Base-by-base conservation (phyloP, 148 eudicot species). In the Chenopodium suecicum region DNA sequence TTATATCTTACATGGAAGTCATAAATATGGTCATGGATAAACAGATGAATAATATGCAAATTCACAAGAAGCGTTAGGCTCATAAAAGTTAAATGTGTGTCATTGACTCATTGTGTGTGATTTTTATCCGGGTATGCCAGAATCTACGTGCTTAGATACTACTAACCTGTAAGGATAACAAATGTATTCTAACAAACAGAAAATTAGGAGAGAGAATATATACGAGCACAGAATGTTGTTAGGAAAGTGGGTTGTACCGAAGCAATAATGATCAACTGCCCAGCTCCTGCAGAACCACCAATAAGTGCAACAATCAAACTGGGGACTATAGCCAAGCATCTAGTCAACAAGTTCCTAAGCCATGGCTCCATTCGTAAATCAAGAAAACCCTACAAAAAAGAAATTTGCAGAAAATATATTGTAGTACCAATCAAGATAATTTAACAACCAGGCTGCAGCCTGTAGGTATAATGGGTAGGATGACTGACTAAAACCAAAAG, bases 261-360 rank as follows among this genome's bases (percentile, higher is more conserved):
- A 69, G 99, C 94, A 86, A 92, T 88, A 74, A 97, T 94, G 81
- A 97, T 97, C 87, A 97, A 87, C 84, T 86, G 84, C 81, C 99
- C 99, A 82, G 99, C 99, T 70, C 97, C 99, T 8, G 90, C 79
- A 56, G 99, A 90, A 72, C 99, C 99, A 82, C 97, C 95, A 48
- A 94, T 87, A 56, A 97, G 83, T 77, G 98, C 95, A 73, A 97
- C 98, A 81, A 90, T 81, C 63, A 97, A 91, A 90, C 99, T 97
- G 63, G 99, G 99, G 81, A 94, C 83, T 56, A 97, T 97, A 58
- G 99, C 99, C 88, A 97, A 87, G 88, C 90, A 89, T 84, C 99
- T 92, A 76, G 99, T 97, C 73, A 97, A 72, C 82, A 91, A 88
- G 88, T 97, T 97, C 62, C 99, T 83, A 44, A 94, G 19, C 99